Evolutionary conservation across 148 eudicot genomes (phyloP), one percentile per base, ranked within the genome.

Genomic region (Vaccinium macrocarpon): DNA sequence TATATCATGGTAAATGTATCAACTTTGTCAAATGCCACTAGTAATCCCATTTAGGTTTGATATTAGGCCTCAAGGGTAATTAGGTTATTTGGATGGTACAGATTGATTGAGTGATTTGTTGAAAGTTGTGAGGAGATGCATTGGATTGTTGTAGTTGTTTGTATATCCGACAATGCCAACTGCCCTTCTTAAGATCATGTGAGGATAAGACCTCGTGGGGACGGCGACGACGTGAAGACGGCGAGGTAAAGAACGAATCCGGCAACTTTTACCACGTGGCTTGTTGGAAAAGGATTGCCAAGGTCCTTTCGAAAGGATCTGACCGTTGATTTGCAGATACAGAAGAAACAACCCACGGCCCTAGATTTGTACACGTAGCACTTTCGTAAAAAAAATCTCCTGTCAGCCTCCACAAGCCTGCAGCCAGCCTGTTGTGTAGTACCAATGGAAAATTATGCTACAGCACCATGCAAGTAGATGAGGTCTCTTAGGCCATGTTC

Each of bases 161-260:
- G 55, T 23, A 18, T 14, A 14, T 1, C 25, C 77, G 49, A 75
- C 35, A n/a, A 32, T 18, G 46, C 27, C 83, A 85, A 73, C 83
- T n/a, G 50, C 81, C 13, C 25, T 59, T 23, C 11, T 21, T 53
- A 32, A 13, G 59, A 66, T 73, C 5, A 55, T 32, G 12, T 46
- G 49, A 9, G 74, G 68, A 84, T 72, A 71, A 56, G 86, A 80
- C 83, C 4, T 25, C 23, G 52, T 80, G 66, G 83, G 70, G 66
- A 80, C 79, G 50, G 51, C 52, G 21, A n/a, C 4, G 76, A 38
- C 15, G 52, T n/a, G 57, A 23, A 25, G 83, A 84, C 57, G 61
- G 29, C 29, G 19, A 72, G 80, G 27, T 55, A 46, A 68, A 68
- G 52, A 46, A 80, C 83, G 61, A 46, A 15, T 46, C 50, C 64